Base-by-base conservation (phyloP, 169 alveolate species). In the Plasmodium chabaudi region DNA sequence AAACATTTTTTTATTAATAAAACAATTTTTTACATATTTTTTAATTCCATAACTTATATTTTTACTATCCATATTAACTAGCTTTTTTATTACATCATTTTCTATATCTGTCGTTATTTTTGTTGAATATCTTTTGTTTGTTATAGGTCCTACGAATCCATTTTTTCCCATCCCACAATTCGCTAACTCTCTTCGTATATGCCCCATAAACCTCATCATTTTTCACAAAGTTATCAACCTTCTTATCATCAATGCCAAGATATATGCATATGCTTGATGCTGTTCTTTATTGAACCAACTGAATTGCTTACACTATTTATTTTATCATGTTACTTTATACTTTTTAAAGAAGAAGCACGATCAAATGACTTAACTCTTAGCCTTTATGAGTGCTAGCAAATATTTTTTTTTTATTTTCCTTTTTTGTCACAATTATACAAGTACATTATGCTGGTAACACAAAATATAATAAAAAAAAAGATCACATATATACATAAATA, bases 1-100 rank as follows among this genome's bases (percentile, higher is more conserved):
- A 86, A 86, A 86, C 91, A 86, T 86, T 9, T 47, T 72, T 15
- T 86, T 86, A 72, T 63, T 86, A 17, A 86, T 61, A 55, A 69
- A 86, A 19, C 91, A 86, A 70, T 86, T 42, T 56, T 86, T 86
- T 1, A 86, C 91, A 72, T 87, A 69, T 19, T 86, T 86, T 39
- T 86, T 86, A 7, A 86, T 86, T 17, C 87, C 73, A 70, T 69
- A 34, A 34, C 91, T 69, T 10, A 86, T 72, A 1, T 63, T 68
- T 34, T 60, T 44, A 25, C 86, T 56, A 59, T 59, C 42, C 70
- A 86, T 57, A 53, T 25, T 23, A 23, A 10, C 27, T 39, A 86
- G 23, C 2, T 68, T 69, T 42, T 68, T 63, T 25, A 60, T 63
- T 1, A 86, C 25, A 25, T 15, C 25, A 21, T 51, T 69, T 49